Evolutionary conservation across 2,329 filamentous ascomycete genomes (phyloP), one percentile per base, ranked within the genome.

Genomic region (Seiridium unicorne): DNA sequence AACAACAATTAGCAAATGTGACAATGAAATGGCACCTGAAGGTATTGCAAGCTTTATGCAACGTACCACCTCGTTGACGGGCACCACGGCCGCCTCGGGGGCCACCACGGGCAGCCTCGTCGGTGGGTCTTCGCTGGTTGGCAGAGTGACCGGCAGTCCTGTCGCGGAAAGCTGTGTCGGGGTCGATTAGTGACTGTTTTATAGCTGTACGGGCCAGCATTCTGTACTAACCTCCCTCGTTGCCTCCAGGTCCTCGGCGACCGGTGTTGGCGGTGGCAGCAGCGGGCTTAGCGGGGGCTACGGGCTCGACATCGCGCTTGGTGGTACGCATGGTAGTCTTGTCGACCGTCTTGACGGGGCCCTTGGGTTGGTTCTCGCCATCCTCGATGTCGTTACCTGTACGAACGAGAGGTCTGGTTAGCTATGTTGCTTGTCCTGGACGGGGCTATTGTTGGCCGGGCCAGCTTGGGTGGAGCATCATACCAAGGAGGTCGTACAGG

Each of bases 401-500:
- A 72, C 60, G 5, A 64, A 53, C 56, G 55, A 60, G 65, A 26
- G 18, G 58, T 65, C 64, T 60, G 63, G 64, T 72, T 68, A 70
- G 67, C 61, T 60, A 56, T 64, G 34, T 68, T 64, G 64, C 18
- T 57, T 49, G 32, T 32, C 34, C 13, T 32, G 18, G 9, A 5
- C 11, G 13, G 10, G 18, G 47, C 47, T 18, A 26, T 26, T 31
- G 26, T 26, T 38, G 9, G 13, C 36, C 32, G 5, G 31, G 38
- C 38, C 38, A 42, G 53, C 44, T 60, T 54, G 44, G 48, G 42
- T 55, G 54, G 63, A 65, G 44, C 51, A 61, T 74, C 79, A 74
- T 96, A 98, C 95, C 94, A 86, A 99, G 92, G 84, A 96, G 89
- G 87, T 95, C 94, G 87, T 91, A 98, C 76, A 91, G 89, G 87